Percentiles rank a stretch among this genome's conserved stretches.
phyloP scores from a whole-genome alignment of 768 basidiomycete genomes.

The Calocybe indica region DNA sequence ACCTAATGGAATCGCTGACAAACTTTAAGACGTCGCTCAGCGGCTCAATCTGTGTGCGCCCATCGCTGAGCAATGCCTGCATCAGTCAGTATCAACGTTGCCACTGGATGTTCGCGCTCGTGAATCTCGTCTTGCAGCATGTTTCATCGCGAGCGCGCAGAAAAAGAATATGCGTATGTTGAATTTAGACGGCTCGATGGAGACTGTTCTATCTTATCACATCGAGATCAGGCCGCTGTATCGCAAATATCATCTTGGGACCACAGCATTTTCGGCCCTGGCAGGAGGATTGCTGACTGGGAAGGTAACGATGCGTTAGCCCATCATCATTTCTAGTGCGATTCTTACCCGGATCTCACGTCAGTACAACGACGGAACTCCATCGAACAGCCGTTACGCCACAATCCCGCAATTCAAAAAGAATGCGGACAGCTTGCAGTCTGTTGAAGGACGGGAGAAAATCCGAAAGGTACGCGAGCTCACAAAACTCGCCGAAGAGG shows the following conservation, averaged over 20 bases:
- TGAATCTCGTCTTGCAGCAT: conserved; percentile 34
- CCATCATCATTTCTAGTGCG: background rate
- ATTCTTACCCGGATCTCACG: conserved; percentile 7
- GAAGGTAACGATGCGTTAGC: conserved; percentile 37
- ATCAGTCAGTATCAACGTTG: conserved; percentile 36
- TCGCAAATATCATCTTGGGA: conserved; percentile 56
- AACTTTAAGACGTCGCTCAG: conserved; percentile 49
- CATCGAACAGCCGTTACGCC: conserved; percentile 60
- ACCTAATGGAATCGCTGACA: background rate
- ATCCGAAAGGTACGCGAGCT: conserved; percentile 64
- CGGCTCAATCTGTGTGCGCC: conserved; percentile 62
- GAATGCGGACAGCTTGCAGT: conserved; percentile 45
- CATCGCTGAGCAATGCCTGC: conserved; percentile 70
- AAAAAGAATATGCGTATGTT: conserved; percentile 63
- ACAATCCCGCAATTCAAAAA: conserved; percentile 45
- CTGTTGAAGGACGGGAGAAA: conserved; percentile 54
- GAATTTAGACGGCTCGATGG: background rate
- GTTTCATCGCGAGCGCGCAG: conserved; percentile 71
- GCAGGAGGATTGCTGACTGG: conserved; percentile 70
- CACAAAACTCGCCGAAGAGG: conserved; percentile 55
- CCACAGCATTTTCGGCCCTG: conserved; percentile 69
- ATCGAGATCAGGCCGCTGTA: conserved; percentile 43
- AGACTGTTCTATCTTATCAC: background rate
- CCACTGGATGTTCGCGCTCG: background rate
- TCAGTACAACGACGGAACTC: conserved; percentile 69